A percentile compares a stretch with the other conserved stretches of the same genome.
Conservation (phyloP, 345 rosid species). For the Schrenkiella parvula region DNA sequence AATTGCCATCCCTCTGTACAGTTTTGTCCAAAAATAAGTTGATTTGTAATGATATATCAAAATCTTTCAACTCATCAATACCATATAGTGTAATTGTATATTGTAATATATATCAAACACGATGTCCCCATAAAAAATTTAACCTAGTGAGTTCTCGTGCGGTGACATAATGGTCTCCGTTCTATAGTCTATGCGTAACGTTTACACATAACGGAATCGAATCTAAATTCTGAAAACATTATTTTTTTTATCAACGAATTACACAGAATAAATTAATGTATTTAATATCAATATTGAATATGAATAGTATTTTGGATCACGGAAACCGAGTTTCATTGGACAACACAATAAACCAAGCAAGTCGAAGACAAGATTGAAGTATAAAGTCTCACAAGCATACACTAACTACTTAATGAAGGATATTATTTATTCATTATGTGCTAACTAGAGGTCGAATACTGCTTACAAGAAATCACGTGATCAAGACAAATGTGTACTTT, state of each 20-base stretch:
- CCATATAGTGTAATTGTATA: background rate
- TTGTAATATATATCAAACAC: background rate
- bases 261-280: background rate
- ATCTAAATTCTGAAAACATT: background rate
- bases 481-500: slow-evolving; percentile 31
- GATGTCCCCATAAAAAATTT: background rate
- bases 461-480: slow-evolving; percentile 17
- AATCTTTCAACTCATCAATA: background rate
- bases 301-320: slow-evolving; percentile 1
- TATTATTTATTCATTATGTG: slow-evolving; percentile 1
- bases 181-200: no score
- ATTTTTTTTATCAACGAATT: background rate
- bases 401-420: background rate
- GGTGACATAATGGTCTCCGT: no score
- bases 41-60: background rate
- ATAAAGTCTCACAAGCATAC: slow-evolving; percentile 9
- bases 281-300: background rate
- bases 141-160: background rate
- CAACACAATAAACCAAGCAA: slow-evolving; percentile 26
- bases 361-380: slow-evolving; percentile 27
- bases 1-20: slow-evolving; percentile 5
- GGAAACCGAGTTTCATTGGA: slow-evolving; percentile 13
- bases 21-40: background rate
- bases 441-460: background rate
- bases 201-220: no score